Evolutionary conservation across 805 yeast species (phyloP), one percentile per base, ranked within the genome.

Genomic region (Candida tibetensis): DNA sequence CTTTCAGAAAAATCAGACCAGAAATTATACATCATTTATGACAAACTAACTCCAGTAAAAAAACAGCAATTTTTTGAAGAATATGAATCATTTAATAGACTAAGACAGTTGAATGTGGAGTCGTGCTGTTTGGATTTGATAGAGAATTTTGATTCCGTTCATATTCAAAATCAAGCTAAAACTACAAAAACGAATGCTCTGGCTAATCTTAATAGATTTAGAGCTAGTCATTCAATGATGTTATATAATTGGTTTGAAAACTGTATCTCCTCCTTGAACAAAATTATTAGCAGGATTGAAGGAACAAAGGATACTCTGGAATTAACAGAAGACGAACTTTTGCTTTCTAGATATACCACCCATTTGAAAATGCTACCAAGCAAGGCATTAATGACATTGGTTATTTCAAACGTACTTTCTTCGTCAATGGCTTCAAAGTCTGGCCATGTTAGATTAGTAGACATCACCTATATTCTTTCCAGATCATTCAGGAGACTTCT

Each of bases 91-190:
- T 58, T 51, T 47, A 57, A 57, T 42, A 37, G 32, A 19, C 16
- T 30, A 10, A 60, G 57, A 37, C 69, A 67, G 37, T 39, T 51
- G n/a, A 39, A 50, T 13, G 45, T 66, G 2, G 73, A 67, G 39
- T 37, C 42, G 1, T 41, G 52, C 36, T 48, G 48, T 28, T 42
- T 50, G 8, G 48, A 46, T 26, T 36, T 52, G 23, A 43, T 46
- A 17, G 54, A 49, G 16, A 39, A 40, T 21, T 30, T 49, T 4
- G 39, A 38, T 9, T 28, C 36, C 9, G n/a, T 10, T 2, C 31
- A 17, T 23, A 30, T 25, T 16, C 30, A 17, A 28, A 21, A 18
- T 23, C 34, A 38, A 27, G 18, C 23, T 9, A 34, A 22, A 16
- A 30, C 27, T 18, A 19, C 30, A 16, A 17, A 18, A n/a, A 30